Percentiles rank a stretch among this genome's conserved stretches.
These are phyloP conservation scores for Circinella umbellata DNA, from an alignment of 371 early-diverging fungal genomes.

Conservation along the genomic window DNA sequence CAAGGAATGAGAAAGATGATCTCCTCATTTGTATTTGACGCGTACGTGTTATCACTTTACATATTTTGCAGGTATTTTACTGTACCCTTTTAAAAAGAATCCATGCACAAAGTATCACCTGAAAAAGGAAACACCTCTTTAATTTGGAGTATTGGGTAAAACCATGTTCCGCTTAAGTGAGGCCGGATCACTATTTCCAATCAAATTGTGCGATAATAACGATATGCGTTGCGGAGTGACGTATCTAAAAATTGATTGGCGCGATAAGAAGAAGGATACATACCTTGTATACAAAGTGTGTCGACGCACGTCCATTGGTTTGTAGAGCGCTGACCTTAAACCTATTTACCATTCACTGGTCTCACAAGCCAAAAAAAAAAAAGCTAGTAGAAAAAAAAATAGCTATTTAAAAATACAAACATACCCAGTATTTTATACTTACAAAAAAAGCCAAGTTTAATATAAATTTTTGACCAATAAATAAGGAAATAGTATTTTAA, in stretches of 20 bases:
- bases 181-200: slow-evolving; percentile 13
- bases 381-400: not conserved
- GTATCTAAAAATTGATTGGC: slow-evolving; percentile 1
- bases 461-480: not conserved
- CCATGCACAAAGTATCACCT: no score
- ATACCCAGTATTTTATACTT: no score
- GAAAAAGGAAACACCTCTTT: not conserved
- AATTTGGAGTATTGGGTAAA: not conserved
- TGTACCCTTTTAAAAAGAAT: no score
- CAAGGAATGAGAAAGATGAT: not conserved
- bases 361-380: not conserved
- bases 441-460: no score
- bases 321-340: slow-evolving; percentile 5
- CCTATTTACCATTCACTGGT: slow-evolving; percentile 5
- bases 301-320: slow-evolving; percentile 17
- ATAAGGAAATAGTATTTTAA: not conserved
- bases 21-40: not conserved
- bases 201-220: slow-evolving; percentile 16
- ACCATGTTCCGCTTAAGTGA: slow-evolving; percentile 1
- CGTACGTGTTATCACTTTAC: not conserved
- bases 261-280: slow-evolving; percentile 12
- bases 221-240: slow-evolving; percentile 7
- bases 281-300: slow-evolving; percentile 13
- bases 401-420: not conserved
- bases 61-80: not conserved